Percentiles rank a stretch among this genome's conserved stretches.
Evolutionary conservation across 1,284 basidiomycete species (phyloP).

Genomic region (Apiotrichum gracile): DNA sequence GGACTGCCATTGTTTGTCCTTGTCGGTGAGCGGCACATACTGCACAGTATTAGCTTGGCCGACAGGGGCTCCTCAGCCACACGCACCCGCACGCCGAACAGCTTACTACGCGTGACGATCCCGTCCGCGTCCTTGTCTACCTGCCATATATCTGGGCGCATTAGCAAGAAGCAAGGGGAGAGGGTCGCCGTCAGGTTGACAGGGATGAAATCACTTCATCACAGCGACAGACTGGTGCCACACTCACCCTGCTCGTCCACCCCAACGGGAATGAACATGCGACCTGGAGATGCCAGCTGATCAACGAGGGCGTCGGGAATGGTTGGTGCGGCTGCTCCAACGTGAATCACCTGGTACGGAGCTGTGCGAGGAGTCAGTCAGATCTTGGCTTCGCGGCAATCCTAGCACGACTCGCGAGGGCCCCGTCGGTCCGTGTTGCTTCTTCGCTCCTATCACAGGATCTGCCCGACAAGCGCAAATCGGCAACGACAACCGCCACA

Average conservation of each 20-base stretch:
- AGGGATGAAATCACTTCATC: too few relatives aligned
- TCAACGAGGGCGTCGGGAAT: slow-evolving; percentile 70
- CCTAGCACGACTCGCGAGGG: too few relatives aligned
- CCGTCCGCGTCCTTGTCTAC: slow-evolving; percentile 76
- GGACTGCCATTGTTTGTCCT: slow-evolving; percentile 34
- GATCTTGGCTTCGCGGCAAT: too few relatives aligned
- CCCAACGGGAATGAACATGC: slow-evolving; percentile 93
- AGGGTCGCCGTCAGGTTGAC: too few relatives aligned
- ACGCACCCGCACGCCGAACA: slow-evolving; percentile 78
- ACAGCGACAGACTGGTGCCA: too few relatives aligned
- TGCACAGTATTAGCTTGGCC: slow-evolving; percentile 8
- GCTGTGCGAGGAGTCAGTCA: slow-evolving; percentile 47
- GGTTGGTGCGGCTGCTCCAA: slow-evolving; percentile 80
- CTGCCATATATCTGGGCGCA: slow-evolving; percentile 59
- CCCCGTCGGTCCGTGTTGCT: too few relatives aligned
- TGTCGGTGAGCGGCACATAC: slow-evolving; percentile 51
- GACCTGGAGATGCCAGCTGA: slow-evolving; percentile 74
- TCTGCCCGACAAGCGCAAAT: background rate
- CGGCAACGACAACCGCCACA: too few relatives aligned
- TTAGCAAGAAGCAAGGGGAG: too few relatives aligned
- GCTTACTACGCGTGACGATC: slow-evolving; percentile 57
- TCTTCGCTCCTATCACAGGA: background rate
- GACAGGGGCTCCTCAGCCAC: background rate
- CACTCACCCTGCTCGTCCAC: slow-evolving; percentile 45
- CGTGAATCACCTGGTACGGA: slow-evolving; percentile 86